These are phyloP conservation scores for Tolypocladium cylindrosporum DNA, from an alignment of 2,329 filamentous ascomycete species.

Conservation along the genomic window DNA sequence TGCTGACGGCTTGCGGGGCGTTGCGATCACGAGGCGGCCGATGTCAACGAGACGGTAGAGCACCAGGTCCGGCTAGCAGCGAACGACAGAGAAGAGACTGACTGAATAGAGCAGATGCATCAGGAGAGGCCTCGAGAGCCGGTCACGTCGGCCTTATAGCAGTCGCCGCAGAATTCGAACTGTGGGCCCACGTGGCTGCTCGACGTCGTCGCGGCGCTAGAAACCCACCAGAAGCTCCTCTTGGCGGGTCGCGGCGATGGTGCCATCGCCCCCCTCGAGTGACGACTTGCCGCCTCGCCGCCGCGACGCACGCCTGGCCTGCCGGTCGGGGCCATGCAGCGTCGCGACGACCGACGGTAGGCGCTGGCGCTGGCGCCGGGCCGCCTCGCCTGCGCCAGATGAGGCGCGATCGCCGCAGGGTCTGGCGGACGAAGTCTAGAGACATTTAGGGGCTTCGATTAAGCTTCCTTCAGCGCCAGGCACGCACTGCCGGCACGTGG, in stretches of 20 bases:
- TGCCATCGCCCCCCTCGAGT: slow-evolving; percentile 9
- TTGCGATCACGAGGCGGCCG: not conserved
- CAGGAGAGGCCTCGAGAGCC: not conserved
- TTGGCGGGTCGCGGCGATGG: slow-evolving; percentile 8
- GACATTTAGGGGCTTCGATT: not conserved
- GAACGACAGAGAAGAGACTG: not conserved
- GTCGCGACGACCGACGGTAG: not conserved
- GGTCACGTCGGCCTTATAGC: not conserved
- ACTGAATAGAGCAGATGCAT: not conserved
- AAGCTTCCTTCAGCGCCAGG: not conserved
- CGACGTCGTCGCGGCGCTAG: not conserved
- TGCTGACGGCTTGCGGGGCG: not conserved
- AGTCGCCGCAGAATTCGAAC: not conserved
- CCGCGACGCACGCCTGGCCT: too few relatives aligned
- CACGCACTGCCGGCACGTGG: not conserved
- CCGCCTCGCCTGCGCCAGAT: not conserved
- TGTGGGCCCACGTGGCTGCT: not conserved
- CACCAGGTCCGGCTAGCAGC: not conserved
- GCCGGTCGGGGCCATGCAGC: not conserved
- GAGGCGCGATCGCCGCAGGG: not conserved
- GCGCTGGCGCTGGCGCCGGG: not conserved
- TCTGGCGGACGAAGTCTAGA: too few relatives aligned
- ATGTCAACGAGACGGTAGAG: not conserved
- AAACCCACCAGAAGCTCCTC: slow-evolving; percentile 2
- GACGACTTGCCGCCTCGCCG: slow-evolving; percentile 2